Evolutionary conservation across 768 basidiomycete genomes (phyloP), one percentile per base, ranked within the genome.

Genomic region (Psilocybe tampanensis): DNA sequence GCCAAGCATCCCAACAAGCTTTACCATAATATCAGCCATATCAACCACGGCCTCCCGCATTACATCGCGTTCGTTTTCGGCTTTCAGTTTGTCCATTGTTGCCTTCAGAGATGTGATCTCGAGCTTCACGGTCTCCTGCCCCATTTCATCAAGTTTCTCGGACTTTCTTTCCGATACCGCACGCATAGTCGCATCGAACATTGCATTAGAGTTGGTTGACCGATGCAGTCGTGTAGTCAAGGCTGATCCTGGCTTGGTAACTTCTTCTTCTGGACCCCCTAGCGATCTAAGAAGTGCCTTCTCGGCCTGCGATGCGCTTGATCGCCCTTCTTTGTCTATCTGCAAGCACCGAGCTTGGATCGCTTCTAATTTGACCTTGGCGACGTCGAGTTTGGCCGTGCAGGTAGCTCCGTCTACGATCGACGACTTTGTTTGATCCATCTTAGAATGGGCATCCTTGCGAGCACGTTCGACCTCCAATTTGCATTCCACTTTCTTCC

Each of bases 161-260:
- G 88, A 90, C 58, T 82, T 86, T 52, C 93, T 79, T 66, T 95
- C 90, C 32, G 88, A 85, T 47, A 88, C 86, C 15, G 91, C 91
- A n/a, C 89, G 84, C 67, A 94, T 81, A 34, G 89, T 91, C 15
- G 90, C 92, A 45, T 92, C 90, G 66, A 94, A 92, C 81, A 94
- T 89, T 29, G 88, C 85, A 59, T 76, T 79, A 3, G 90, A 86
- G 67, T 93, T 94, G 55, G 80, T 80, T 2, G 91, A 88, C 5
- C 87, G 84, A 65, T 85, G 82, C 24, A 91, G 68, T 54, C 86
- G 81, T 51, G 74, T 69, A 57, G 79, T 82, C 42, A 92, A 70
- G 0, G 80, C 68, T 8, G 91, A 90, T 44, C 81, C 78, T 2
- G 84, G 68, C 64, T 79, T 84, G 47, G 88, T 66, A 19, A 77